These are phyloP conservation scores for Saxispiralis lemnorum DNA, from an alignment of 495 filamentous ascomycete species.

Conservation along the genomic window DNA sequence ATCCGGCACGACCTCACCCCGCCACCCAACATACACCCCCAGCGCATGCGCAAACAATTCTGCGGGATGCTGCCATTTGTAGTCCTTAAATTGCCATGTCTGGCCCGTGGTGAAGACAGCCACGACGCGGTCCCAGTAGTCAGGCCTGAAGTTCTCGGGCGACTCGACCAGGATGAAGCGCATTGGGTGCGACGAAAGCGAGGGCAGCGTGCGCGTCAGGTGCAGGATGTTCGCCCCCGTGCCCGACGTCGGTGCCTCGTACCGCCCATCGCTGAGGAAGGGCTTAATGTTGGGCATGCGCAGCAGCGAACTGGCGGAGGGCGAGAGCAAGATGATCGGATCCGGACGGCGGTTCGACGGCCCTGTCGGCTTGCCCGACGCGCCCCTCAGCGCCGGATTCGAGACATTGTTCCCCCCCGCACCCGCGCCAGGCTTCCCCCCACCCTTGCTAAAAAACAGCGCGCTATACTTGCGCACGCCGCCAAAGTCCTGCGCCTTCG, in stretches of 20 bases:
- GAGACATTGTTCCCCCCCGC: too few relatives aligned
- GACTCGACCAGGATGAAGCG: constrained; percentile 90
- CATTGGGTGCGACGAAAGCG: constrained; percentile 55
- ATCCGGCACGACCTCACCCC: constrained; percentile 62
- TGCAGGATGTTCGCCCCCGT: constrained; percentile 61
- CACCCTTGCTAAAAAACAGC: constrained; percentile 43
- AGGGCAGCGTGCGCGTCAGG: constrained; percentile 59
- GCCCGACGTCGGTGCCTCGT: constrained; percentile 49
- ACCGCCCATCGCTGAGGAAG: constrained; percentile 77
- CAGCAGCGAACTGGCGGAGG: constrained; percentile 94
- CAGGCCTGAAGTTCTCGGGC: constrained; percentile 85
- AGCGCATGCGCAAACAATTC: constrained; percentile 79
- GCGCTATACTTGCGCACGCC: constrained; percentile 61
- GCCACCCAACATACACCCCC: constrained; percentile 82
- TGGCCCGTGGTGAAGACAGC: constrained; percentile 97
- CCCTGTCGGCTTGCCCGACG: constrained; percentile 14
- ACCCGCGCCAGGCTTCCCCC: neutral
- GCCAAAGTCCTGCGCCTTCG: constrained; percentile 83
- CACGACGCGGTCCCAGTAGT: constrained; percentile 92
- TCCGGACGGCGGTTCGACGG: constrained; percentile 46
- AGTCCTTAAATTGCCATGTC: constrained; percentile 95
- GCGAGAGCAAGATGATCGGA: constrained; percentile 94
- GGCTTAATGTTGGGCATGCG: constrained; percentile 91
- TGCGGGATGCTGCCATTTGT: constrained; percentile 80
- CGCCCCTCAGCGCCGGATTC: constrained; percentile 20